phyloP scores from a whole-genome alignment of 805 yeast species.

The Vanderwaltozyma tropicalis region DNA sequence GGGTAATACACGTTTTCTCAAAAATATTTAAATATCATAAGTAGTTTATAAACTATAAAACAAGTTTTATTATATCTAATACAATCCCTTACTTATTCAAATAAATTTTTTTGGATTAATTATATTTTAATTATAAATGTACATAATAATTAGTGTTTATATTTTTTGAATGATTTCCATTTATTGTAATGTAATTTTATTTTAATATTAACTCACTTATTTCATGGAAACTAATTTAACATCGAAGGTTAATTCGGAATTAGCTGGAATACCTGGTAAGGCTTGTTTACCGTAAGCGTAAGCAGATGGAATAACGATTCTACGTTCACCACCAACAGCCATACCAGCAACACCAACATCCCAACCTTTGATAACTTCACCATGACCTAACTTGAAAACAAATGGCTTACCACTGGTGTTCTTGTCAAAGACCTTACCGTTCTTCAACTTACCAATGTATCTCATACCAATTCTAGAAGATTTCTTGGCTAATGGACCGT shows the following conservation, averaged over 20 bases:
- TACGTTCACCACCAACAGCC: constrained; percentile 98
- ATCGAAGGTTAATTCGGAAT: constrained; percentile 92
- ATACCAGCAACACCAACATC: constrained; percentile 97
- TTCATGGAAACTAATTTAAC: constrained; percentile 86
- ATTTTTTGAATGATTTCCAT: no score
- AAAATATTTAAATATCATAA: no score
- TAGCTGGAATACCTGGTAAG: constrained; percentile 95
- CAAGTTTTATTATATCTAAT: no score
- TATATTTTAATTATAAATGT: not conserved
- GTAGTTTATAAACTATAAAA: no score
- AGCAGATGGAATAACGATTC: constrained; percentile 89
- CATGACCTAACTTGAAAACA: constrained; percentile 80
- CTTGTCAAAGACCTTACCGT: constrained; percentile 94
- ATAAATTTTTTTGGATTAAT: no score
- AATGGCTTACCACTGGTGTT: constrained; percentile 97
- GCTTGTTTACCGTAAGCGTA: constrained; percentile 94
- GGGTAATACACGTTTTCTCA: no score
- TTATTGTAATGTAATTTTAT: no score
- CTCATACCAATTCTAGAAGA: constrained; percentile 92
- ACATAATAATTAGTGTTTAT: not conserved
- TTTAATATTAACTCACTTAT: constrained; percentile 30
- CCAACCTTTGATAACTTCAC: constrained; percentile 98
- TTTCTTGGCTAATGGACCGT: constrained; percentile 77
- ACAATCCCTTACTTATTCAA: no score
- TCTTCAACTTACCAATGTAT: constrained; percentile 94